Evolutionary conservation across 768 basidiomycete species (phyloP), one percentile per base, ranked within the genome.

Genomic region (Holtermannia corniformis): DNA sequence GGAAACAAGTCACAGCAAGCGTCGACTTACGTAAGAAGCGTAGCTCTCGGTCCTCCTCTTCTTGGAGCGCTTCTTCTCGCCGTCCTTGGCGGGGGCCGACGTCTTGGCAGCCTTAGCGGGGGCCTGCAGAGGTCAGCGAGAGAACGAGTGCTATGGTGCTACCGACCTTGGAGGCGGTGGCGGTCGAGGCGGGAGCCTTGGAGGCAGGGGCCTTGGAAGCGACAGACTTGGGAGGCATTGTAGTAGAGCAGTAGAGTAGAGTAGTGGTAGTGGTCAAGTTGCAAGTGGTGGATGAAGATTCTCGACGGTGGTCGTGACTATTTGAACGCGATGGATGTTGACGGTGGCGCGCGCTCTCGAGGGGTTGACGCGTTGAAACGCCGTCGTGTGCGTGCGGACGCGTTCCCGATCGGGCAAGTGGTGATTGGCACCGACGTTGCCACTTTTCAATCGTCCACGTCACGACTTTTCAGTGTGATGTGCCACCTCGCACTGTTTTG

Each of bases 11-110:
- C n/a, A n/a, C n/a, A n/a, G n/a, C n/a, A n/a, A n/a, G n/a, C n/a
- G n/a, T n/a, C n/a, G n/a, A n/a, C n/a, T n/a, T n/a, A 95, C 91
- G 79, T 93, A 93, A 27, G 87, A 87, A 20, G 87, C 84, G 78
- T 90, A 92, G 4, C 87, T 89, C 76, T 91, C 89, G 79, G 89
- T 90, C 75, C 85, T 77, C 89, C 79, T 72, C 80, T 91, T 92
- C 76, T 83, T 84, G 64, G 84, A 78, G 78, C 85, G 84, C 80
- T 90, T 90, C 73, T 88, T 83, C 57, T 78, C 81, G 46, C 71
- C 76, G 26, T 80, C 85, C 44, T 80, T 82, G 50, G 81, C 80
- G 41, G 78, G 77, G 10, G 81, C 75, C 22, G 75, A 71, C 74
- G 81, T 90, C 80, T 89, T 91, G 22, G 84, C 84, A 5, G 81